Conservation (phyloP, 2,329 filamentous ascomycete genomes). For the Mycocentrospora acerina region DNA sequence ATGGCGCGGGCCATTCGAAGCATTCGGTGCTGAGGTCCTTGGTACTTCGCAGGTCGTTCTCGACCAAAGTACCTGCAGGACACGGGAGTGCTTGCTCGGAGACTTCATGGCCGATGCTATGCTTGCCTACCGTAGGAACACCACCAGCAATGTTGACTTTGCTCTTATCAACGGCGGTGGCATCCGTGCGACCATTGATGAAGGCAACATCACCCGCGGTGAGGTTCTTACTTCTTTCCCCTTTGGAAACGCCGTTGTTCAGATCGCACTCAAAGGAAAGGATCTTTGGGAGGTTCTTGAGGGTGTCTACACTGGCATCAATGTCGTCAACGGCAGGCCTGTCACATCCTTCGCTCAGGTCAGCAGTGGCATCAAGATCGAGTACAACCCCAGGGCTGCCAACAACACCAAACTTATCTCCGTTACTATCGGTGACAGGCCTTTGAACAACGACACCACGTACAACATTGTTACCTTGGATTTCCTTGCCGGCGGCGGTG, state of each 20-base stretch:
- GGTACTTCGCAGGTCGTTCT: constrained; percentile 58
- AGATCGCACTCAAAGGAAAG: constrained; percentile 56
- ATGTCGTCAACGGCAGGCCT: constrained; percentile 54
- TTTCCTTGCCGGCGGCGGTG: constrained; percentile 61
- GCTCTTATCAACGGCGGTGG: constrained; percentile 66
- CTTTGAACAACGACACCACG: constrained; percentile 49
- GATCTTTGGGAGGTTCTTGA: constrained; percentile 61
- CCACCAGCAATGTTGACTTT: constrained; percentile 52
- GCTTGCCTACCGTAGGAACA: constrained; percentile 59
- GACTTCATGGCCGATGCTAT: constrained; percentile 56
- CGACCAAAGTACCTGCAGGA: constrained; percentile 61
- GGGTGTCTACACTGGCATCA: constrained; percentile 58
- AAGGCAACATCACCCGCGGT: constrained; percentile 63
- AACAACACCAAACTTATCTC: constrained; percentile 56
- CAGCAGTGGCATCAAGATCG: constrained; percentile 57
- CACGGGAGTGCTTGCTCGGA: constrained; percentile 56
- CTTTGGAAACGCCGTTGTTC: constrained; percentile 65
- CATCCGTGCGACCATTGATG: constrained; percentile 63
- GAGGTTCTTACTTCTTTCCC: constrained; percentile 66
- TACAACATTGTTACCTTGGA: constrained; percentile 65
- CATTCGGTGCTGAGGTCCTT: constrained; percentile 59
- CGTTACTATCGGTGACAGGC: constrained; percentile 53
- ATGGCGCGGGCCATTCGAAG: constrained; percentile 64
- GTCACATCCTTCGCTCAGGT: constrained; percentile 64
- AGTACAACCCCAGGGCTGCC: constrained; percentile 57